Percentiles rank a stretch among this genome's conserved stretches.
phyloP scores from a whole-genome alignment of 2,329 filamentous ascomycete species.

The Teratosphaeria pseudoeucalypti region DNA sequence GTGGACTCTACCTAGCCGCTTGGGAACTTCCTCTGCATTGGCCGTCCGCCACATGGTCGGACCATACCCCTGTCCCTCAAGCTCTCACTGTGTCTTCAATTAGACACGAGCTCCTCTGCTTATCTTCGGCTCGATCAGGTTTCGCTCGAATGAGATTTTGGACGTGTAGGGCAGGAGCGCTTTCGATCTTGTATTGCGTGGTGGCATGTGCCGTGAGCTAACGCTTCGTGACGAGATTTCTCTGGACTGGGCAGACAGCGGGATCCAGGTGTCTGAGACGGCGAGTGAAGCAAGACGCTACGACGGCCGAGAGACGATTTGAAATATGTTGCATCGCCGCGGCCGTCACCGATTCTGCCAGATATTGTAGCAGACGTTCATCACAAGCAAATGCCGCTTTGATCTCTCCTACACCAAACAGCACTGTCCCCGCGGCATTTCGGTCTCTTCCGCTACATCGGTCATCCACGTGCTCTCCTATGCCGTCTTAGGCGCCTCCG shows the following conservation, averaged over 20 bases:
- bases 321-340: too few species aligned
- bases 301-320: too few species aligned
- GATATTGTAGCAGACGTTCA: not conserved
- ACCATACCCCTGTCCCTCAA: too few species aligned
- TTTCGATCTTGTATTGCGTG: not conserved
- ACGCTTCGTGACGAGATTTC: not conserved
- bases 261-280: too few species aligned
- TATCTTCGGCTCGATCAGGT: not conserved
- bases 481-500: not conserved
- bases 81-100: too few species aligned
- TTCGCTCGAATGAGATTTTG: not conserved
- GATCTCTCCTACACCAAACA: not conserved
- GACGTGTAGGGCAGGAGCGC: not conserved
- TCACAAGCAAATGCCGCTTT: not conserved
- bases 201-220: not conserved
- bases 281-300: too few species aligned
- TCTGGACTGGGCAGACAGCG: too few species aligned
- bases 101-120: too few species aligned
- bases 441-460: not conserved
- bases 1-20: not conserved
- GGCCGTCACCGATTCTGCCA: too few species aligned
- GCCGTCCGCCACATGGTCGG: not conserved
- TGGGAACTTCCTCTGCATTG: not conserved
- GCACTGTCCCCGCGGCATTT: not conserved
- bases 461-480: not conserved